Base-by-base conservation (phyloP, 208 protist genomes). In the Polymyxa betae region DNA sequence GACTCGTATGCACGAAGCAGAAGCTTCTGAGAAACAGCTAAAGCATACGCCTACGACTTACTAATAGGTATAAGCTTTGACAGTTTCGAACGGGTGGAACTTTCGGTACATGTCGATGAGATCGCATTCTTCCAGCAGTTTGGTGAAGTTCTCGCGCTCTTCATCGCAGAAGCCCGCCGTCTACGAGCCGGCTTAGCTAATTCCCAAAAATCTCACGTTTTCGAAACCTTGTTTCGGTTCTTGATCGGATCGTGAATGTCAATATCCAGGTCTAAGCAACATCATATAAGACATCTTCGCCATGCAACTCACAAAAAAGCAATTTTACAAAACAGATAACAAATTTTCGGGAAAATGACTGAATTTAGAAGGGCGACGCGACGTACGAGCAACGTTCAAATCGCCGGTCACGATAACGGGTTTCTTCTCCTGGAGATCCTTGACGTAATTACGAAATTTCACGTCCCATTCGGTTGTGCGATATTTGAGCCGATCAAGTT, bases 181-280 rank as follows among this genome's bases (percentile, higher is more conserved):
- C 72, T 82, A 12, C 16, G 16, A 43, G n/a, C 35, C 5, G 35
- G 72, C n/a, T n/a, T 82, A 5, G 72, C 72, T 35, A 5, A 82
- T 5, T 35, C n/a, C 10, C 5, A 5, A 82, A 82, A 12, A 43
- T 45, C 5, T 38, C 5, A n/a, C 10, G 12, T 38, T 35, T 43
- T 45, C 5, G 16, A 38, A 35, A 82, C 72, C 72, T 45, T 35
- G n/a, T 45, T 45, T 20, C 72, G n/a, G 72, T 82, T 82, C 10
- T 5, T 20, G 35, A 82, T 82, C 72, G 72, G 72, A 43, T 82
- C 72, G 72, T 82, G 72, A 43, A 82, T 35, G 35, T 82, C 72
- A 43, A 82, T 82, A 40, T 82, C 72, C 72, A 82, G 72, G n/a
- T 82, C 49, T 60, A 60, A 60, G 24, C n/a, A n/a, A n/a, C n/a